Percentiles rank a stretch among this genome's conserved stretches.
phyloP scores from a whole-genome alignment of 83 land plant genomes.

The Picea engelmannii region DNA sequence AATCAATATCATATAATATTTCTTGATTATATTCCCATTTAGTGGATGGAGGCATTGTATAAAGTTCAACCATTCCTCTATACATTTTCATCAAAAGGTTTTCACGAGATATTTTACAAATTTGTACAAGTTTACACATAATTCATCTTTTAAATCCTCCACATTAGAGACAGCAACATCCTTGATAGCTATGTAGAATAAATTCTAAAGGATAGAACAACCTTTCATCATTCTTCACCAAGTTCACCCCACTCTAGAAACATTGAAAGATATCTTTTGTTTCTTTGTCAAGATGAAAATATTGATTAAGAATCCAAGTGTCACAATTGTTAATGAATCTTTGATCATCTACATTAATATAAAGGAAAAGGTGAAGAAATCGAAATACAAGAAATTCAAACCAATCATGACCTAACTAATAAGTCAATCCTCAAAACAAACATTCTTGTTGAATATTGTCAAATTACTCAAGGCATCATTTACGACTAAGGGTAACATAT shows the following conservation, averaged over 20 bases:
- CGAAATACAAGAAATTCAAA: neutral
- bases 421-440: neutral
- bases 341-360: neutral
- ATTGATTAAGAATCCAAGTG: constrained; percentile 5
- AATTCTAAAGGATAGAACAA: too few relatives aligned
- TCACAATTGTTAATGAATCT: neutral
- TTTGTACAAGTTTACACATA: constrained; percentile 21
- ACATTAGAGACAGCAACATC: constrained; percentile 42
- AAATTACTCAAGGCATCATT: constrained; percentile 45
- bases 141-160: constrained; percentile 36
- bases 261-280: constrained; percentile 29
- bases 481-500: constrained; percentile 43
- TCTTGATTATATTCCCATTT: constrained; percentile 5
- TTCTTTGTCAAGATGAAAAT: constrained; percentile 39
- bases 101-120: constrained; percentile 32
- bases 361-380: neutral
- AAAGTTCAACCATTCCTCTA: constrained; percentile 31
- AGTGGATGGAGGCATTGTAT: constrained; percentile 34
- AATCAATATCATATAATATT: constrained; percentile 16
- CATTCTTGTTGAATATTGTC: constrained; percentile 47
- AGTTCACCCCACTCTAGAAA: constrained; percentile 16
- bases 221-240: too few relatives aligned
- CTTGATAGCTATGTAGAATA: constrained; percentile 44
- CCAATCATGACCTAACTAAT: neutral
- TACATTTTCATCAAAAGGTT: constrained; percentile 36